phyloP scores from a whole-genome alignment of 306 rosid species.

The peach (Prunus persica) region DNA sequence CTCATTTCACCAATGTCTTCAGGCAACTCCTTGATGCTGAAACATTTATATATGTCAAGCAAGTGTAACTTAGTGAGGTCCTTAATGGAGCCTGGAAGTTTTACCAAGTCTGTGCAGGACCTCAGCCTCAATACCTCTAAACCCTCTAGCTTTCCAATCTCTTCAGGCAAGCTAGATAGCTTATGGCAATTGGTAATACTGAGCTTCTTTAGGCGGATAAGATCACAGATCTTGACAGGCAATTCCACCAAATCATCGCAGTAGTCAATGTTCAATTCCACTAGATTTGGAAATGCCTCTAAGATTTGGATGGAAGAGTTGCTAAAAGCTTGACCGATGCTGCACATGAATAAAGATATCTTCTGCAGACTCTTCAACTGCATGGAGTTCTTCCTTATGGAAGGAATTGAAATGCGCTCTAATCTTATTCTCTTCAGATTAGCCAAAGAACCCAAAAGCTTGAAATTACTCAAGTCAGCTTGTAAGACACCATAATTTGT shows the following conservation, averaged over 20 bases:
- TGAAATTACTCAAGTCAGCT: slow-evolving; percentile 35
- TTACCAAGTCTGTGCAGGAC: slow-evolving; percentile 36
- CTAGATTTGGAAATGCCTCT: no score
- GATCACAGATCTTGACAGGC: slow-evolving; percentile 38
- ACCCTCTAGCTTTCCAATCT: slow-evolving; percentile 32
- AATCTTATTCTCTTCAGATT: slow-evolving; percentile 48
- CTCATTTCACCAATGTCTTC: slow-evolving; percentile 37
- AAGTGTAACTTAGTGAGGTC: slow-evolving; percentile 24
- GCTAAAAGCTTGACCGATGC: no score
- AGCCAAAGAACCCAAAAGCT: slow-evolving; percentile 27
- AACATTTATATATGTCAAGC: slow-evolving; percentile 53
- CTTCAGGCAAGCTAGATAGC: slow-evolving; percentile 5
- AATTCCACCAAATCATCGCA: slow-evolving; percentile 43
- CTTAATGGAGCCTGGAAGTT: slow-evolving; percentile 36
- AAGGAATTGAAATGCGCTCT: slow-evolving; percentile 51
- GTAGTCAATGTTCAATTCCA: slow-evolving; percentile 35
- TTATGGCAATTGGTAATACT: slow-evolving; percentile 57
- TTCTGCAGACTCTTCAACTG: slow-evolving; percentile 43
- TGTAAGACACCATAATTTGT: slow-evolving; percentile 42
- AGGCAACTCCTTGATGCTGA: slow-evolving; percentile 36
- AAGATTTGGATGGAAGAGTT: no score
- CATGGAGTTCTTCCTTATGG: slow-evolving; percentile 16
- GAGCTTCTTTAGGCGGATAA: slow-evolving; percentile 31
- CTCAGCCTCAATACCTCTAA: slow-evolving; percentile 44
- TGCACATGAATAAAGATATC: slow-evolving; percentile 61